A percentile compares a stretch with the other conserved stretches of the same genome.
Conservation (phyloP, 495 filamentous ascomycete genomes). For the Corynascus novoguineensis region DNA sequence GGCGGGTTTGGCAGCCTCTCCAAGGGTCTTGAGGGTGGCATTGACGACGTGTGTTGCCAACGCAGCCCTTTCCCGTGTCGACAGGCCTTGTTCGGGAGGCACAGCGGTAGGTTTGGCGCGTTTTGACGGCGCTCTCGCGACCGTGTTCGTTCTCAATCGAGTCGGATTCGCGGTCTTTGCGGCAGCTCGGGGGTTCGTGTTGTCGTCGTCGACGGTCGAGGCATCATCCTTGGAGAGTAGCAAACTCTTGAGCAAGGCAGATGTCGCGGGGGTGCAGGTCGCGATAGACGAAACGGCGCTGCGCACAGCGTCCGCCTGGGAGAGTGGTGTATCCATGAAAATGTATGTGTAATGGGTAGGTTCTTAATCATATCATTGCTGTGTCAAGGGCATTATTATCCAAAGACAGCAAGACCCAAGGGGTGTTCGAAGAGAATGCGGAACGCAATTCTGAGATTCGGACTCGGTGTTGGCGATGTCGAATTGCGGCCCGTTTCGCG, state of each 20-base stretch:
- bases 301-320: constrained; percentile 47
- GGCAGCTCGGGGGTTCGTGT: constrained; percentile 13
- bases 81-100: constrained; percentile 35
- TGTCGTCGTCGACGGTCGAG: constrained; percentile 17
- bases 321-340: constrained; percentile 43
- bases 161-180: constrained; percentile 23
- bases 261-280: constrained; percentile 48
- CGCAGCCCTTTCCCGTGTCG: constrained; percentile 56
- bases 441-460: not conserved
- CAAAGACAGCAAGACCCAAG: constrained; percentile 16
- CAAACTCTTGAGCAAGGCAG: constrained; percentile 45
- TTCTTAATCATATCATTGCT: constrained; percentile 32
- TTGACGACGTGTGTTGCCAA: constrained; percentile 83
- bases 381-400: constrained; percentile 23
- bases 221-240: constrained; percentile 37
- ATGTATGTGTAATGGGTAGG: constrained; percentile 23
- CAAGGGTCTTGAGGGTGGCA: constrained; percentile 63
- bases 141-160: constrained; percentile 25
- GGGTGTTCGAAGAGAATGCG: not conserved
- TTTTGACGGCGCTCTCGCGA: constrained; percentile 16
- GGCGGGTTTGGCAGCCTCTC: constrained; percentile 59
- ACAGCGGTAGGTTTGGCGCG: constrained; percentile 18
- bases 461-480: constrained; percentile 1
- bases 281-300: constrained; percentile 45
- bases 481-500: constrained; percentile 4